Evolutionary conservation across 148 eudicot species (phyloP), one percentile per base, ranked within the genome.

Genomic region (Nepenthes gracilis): DNA sequence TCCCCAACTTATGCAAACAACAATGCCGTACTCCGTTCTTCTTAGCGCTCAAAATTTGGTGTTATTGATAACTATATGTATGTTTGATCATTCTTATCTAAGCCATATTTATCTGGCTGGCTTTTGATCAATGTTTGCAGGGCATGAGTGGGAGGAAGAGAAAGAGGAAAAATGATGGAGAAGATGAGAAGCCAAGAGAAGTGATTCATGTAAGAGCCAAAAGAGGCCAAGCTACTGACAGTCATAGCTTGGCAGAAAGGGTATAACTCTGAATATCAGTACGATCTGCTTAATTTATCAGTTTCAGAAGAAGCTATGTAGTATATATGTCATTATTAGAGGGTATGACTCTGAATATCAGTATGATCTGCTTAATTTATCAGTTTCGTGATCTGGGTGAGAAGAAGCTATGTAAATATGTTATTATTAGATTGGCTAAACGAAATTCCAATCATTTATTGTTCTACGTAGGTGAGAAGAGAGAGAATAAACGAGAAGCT

Each of bases 201-300:
- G 95, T 87, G 9, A 77, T 87, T 66, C 95, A 87, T 78, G 95
- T 87, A 43, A 84, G 95, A 69, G 95, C 95, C 14, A 87, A 76
- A 76, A 84, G 95, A 84, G 95, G 95, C 34, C 85, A 84, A 70
- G 95, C 95, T 50, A 87, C 95, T 57, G 95, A 87, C 63, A 84
- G 95, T 69, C 95, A 87, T 65, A 87, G 95, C 61, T 65, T 87
- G 61, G 95, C 95, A 33, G 95, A 87, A 74, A 84, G 95, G 82
- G 95, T 83, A 23, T 35, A 61, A 64, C n/a, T 12, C 12, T 6
- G 4, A 54, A 6, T 13, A 49, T 50, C 35, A 33, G 12, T 12
- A 50, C 15, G 12, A 10, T 50, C 12, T 50, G 54, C 3, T 50
- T 50, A 6, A 50, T 54, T 54, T 52, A 14, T 52, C 6, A 4